These are phyloP conservation scores for Trametes punicea DNA, from an alignment of 768 basidiomycete species.

Conservation along the genomic window DNA sequence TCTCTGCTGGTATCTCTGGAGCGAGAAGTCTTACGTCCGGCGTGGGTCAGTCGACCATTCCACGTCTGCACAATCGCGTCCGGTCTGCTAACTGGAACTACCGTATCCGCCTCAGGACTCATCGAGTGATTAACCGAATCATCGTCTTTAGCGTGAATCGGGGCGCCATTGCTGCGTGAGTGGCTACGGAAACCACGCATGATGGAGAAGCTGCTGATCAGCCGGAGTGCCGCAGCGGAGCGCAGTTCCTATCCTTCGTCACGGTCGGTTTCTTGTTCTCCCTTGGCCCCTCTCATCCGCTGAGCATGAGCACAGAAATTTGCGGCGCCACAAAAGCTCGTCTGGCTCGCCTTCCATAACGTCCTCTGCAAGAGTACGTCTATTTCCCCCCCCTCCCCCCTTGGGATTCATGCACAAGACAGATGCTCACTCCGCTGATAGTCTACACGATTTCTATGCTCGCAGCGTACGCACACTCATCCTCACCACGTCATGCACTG, in stretches of 20 bases:
- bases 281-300: not conserved
- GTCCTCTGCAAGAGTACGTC: not conserved
- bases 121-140: slow-evolving; percentile 3
- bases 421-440: not conserved
- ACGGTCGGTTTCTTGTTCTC: not conserved
- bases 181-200: not conserved
- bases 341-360: slow-evolving; percentile 11
- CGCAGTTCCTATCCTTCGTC: not conserved
- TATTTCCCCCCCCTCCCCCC: not conserved
- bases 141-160: slow-evolving; percentile 10
- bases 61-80: not conserved
- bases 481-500: no score
- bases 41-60: not conserved
- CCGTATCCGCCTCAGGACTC: not conserved
- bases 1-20: slow-evolving; percentile 11
- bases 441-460: slow-evolving; percentile 17
- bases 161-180: slow-evolving; percentile 8
- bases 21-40: slow-evolving; percentile 3
- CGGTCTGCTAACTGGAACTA: not conserved
- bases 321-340: not conserved
- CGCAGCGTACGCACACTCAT: slow-evolving; percentile 3
- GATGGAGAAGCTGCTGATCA: not conserved
- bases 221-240: not conserved
- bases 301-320: not conserved
- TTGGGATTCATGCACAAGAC: not conserved